phyloP scores from a whole-genome alignment of 1,284 basidiomycete species.

The Papiliotrema nemorosa region DNA sequence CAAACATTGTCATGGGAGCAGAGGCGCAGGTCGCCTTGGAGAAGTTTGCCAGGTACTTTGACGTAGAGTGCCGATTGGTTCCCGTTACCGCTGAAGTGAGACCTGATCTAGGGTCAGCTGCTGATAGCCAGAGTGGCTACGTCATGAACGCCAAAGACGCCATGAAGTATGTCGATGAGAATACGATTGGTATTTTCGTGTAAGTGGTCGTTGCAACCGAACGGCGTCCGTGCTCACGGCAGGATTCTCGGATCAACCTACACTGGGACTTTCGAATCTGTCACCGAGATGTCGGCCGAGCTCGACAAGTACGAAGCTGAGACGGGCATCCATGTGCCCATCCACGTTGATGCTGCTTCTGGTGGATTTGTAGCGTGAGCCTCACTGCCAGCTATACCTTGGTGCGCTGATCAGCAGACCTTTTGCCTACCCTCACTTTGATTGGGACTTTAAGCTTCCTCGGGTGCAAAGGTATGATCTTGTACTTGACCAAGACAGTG shows the following conservation, averaged over 20 bases:
- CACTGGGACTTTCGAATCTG: conserved; percentile 89
- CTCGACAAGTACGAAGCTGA: conserved; percentile 81
- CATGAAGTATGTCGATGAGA: conserved; percentile 86
- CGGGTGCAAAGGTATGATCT: conserved; percentile 66
- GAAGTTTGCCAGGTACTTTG: conserved; percentile 67
- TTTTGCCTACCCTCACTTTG: conserved; percentile 60
- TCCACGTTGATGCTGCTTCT: conserved; percentile 63
- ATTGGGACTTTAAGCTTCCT: conserved; percentile 82
- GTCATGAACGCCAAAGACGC: conserved; percentile 77
- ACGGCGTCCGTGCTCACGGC: not conserved
- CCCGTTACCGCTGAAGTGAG: conserved; percentile 71
- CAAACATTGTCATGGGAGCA: conserved; percentile 57
- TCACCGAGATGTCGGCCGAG: conserved; percentile 77
- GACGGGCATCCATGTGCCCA: conserved; percentile 75
- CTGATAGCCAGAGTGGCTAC: conserved; percentile 60
- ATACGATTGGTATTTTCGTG: conserved; percentile 54
- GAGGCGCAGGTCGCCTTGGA: conserved; percentile 84
- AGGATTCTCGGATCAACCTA: conserved; percentile 62
- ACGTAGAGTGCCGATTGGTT: conserved; percentile 62
- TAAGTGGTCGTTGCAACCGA: conserved; percentile 11
- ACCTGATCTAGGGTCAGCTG: not conserved
- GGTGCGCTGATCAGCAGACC: conserved; percentile 15
- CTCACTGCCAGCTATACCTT: too few species aligned
- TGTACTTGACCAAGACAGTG: conserved; percentile 65
- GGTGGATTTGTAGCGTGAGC: conserved; percentile 71